These are phyloP conservation scores for Ziziphus jujuba DNA, from an alignment of 306 rosid species.

Conservation along the genomic window DNA sequence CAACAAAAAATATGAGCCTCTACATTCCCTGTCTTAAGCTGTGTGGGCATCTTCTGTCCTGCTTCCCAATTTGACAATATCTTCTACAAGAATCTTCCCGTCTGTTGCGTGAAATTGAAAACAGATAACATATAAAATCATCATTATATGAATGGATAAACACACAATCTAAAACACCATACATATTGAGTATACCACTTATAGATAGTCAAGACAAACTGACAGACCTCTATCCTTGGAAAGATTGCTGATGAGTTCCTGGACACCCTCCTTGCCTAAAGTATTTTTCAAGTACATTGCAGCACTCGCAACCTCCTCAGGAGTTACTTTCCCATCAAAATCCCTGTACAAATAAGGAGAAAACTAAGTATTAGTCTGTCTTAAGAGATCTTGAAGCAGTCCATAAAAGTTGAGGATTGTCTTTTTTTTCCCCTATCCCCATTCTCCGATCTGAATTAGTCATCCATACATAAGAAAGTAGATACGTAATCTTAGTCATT, in stretches of 20 bases:
- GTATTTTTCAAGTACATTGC: constrained; percentile 87
- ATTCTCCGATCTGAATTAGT: too few species aligned
- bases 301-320: constrained; percentile 97
- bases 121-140: not conserved
- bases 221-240: constrained; percentile 79
- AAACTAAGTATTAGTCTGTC: not conserved
- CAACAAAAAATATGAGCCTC: not conserved
- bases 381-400: not conserved
- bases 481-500: too few species aligned
- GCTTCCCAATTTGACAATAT: constrained; percentile 83
- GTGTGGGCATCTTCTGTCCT: constrained; percentile 59
- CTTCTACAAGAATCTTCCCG: constrained; percentile 94
- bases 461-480: too few species aligned
- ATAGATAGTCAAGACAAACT: not conserved
- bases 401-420: not conserved
- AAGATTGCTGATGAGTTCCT: constrained; percentile 85
- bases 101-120: constrained; percentile 47
- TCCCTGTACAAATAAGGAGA: constrained; percentile 51
- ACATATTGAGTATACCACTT: not conserved
- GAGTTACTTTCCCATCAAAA: constrained; percentile 92
- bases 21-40: constrained; percentile 40
- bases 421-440: not conserved
- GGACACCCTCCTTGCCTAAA: constrained; percentile 88
- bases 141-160: not conserved
- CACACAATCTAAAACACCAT: not conserved